Percentiles rank a stretch among this genome's conserved stretches.
These are phyloP conservation scores for Hymenoscyphus linearis DNA, from an alignment of 2,329 filamentous ascomycete species.

Conservation along the genomic window DNA sequence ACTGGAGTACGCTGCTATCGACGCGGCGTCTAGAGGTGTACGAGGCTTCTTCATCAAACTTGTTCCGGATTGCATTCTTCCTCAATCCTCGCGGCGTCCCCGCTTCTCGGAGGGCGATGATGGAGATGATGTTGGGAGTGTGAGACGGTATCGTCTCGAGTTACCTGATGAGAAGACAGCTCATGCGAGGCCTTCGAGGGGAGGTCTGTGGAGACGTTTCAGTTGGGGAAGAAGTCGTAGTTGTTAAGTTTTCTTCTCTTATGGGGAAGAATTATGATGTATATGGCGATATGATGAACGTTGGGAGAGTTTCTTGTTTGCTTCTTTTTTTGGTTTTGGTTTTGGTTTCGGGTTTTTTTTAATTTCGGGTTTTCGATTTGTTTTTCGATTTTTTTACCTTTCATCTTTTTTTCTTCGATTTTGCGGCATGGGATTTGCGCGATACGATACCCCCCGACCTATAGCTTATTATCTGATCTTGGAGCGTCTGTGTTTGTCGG, in stretches of 20 bases:
- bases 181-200: not conserved
- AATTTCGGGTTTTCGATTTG: not conserved
- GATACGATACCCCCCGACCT: too few species aligned
- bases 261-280: not conserved
- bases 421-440: too few species aligned
- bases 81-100: conserved; percentile 43
- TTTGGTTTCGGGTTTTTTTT: not conserved
- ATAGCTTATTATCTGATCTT: too few species aligned
- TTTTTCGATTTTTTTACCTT: not conserved
- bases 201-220: not conserved
- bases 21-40: conserved; percentile 54
- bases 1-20: conserved; percentile 62
- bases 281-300: not conserved
- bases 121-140: conserved; percentile 50
- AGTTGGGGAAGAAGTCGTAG: not conserved
- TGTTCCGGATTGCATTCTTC: conserved; percentile 56
- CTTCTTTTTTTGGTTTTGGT: not conserved
- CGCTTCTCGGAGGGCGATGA: conserved; percentile 47
- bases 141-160: conserved; percentile 56
- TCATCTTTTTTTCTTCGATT: too few species aligned
- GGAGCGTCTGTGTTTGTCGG: too few species aligned
- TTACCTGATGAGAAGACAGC: conserved; percentile 39
- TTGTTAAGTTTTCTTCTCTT: not conserved
- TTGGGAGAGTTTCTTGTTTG: not conserved
- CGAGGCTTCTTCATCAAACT: conserved; percentile 56